These are phyloP conservation scores for Aureobasidium sp. DNA, from an alignment of 2,329 filamentous ascomycete species.

Conservation along the genomic window DNA sequence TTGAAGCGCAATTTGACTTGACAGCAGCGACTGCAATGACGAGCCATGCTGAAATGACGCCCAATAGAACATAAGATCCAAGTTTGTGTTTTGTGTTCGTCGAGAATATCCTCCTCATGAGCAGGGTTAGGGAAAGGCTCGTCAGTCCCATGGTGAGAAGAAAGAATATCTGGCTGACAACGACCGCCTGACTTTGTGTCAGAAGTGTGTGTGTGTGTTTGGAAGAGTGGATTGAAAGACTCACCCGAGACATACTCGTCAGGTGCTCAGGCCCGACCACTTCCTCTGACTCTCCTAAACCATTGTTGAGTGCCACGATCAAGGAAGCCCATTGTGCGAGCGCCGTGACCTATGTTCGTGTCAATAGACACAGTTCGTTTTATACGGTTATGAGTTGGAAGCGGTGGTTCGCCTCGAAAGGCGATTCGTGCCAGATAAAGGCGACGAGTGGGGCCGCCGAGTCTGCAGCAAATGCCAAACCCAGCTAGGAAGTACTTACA, in stretches of 20 bases:
- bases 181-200: conserved; percentile 16
- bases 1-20: conserved; percentile 18
- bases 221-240: neutral
- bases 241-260: neutral
- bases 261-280: neutral
- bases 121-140: conserved; percentile 24
- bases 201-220: neutral
- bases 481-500: neutral
- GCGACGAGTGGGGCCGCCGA: neutral
- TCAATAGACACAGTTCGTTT: neutral
- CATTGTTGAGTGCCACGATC: conserved; percentile 6
- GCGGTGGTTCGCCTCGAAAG: neutral
- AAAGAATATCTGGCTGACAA: conserved; percentile 23
- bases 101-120: conserved; percentile 25
- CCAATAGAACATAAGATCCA: conserved; percentile 18
- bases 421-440: neutral
- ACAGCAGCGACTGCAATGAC: conserved; percentile 20
- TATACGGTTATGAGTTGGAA: neutral
- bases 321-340: conserved; percentile 7
- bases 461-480: neutral
- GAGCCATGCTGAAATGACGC: conserved; percentile 17
- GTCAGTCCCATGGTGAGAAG: conserved; percentile 21
- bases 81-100: conserved; percentile 14
- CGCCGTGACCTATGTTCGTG: neutral
- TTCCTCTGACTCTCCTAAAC: neutral